phyloP scores from a whole-genome alignment of 108 stramenopile species.

The Conticribra weissflogii region DNA sequence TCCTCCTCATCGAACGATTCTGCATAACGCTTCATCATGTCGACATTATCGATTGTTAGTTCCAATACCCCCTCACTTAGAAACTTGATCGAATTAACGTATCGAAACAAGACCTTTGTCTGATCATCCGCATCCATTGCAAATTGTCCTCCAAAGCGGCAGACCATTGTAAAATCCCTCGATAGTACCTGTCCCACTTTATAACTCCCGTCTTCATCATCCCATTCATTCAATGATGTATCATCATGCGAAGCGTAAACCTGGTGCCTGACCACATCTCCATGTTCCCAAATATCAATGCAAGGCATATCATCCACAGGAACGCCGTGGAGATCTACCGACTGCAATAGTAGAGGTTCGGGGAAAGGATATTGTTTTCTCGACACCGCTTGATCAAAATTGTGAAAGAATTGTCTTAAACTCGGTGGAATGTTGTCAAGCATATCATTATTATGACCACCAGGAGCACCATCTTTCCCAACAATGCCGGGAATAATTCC shows the following conservation, averaged over 20 bases:
- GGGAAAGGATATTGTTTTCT: constrained; percentile 62
- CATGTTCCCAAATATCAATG: constrained; percentile 86
- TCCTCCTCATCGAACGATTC: constrained; percentile 75
- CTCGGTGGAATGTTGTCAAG: constrained; percentile 70
- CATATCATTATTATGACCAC: constrained; percentile 31
- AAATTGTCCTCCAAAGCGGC: constrained; percentile 85
- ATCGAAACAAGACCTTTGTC: constrained; percentile 85
- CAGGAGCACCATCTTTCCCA: constrained; percentile 7
- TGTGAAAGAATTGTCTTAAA: constrained; percentile 72
- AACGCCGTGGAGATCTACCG: constrained; percentile 82
- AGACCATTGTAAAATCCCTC: constrained; percentile 87
- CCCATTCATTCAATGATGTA: constrained; percentile 55
- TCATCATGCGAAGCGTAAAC: constrained; percentile 49
- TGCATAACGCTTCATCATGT: constrained; percentile 84
- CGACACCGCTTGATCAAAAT: constrained; percentile 72
- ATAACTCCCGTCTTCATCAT: constrained; percentile 76
- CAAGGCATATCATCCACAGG: constrained; percentile 91
- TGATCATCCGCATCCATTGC: constrained; percentile 65
- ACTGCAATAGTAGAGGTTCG: constrained; percentile 66
- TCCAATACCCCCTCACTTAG: constrained; percentile 66
- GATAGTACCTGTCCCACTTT: constrained; percentile 56
- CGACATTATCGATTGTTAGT: constrained; percentile 58
- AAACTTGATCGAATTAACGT: constrained; percentile 80
- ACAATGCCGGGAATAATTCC: constrained; percentile 29
- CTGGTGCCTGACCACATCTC: constrained; percentile 41